Evolutionary conservation across 2,329 filamentous ascomycete species (phyloP), one percentile per base, ranked within the genome.

Genomic region (Davidsoniella virescens): DNA sequence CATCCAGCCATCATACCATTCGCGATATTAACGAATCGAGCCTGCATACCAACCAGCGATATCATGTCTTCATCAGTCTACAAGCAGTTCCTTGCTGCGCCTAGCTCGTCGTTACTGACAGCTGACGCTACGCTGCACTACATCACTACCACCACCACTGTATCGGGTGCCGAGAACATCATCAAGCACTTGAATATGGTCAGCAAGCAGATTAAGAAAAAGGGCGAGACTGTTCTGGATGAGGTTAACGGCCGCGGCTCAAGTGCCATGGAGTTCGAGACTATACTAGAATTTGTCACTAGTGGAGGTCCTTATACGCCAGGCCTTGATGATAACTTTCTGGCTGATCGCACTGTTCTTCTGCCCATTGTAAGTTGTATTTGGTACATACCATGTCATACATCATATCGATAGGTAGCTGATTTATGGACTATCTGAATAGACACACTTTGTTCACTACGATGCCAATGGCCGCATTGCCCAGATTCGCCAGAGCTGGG

Each of bases 401-500:
- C 46, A 7, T 20, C 5, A 12, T 23, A 25, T 2, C 17, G 29
- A 33, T 9, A 9, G 29, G 29, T 33, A 9, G 12, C 29, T 33
- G 12, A 33, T 33, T 12, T 33, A 33, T 33, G 26, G 26, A 33
- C 26, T 12, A 33, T 33, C 29, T 9, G 29, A 33, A 16, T 63
- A 92, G 86, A 76, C 82, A 59, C 92, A 98, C 69, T 80, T 96
- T 56, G 88, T 98, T 57, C 76, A 78, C 52, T 94, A 95, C 65
- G 76, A 93, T 64, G 62, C 65, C 56, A 66, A 82, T 44, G 76
- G 79, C 63, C 87, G 86, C 68, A 95, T 98, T 62, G 65, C 75
- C 53, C 86, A 92, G 64, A 84, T 96, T 56, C 84, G 90, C 58
- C 78, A 90, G 57, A 86, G 83, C 63, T 98, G 92, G 92, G 92